phyloP scores from a whole-genome alignment of 192 early-diverging fungal genomes.

The Rhizoclosmatium globosum region DNA sequence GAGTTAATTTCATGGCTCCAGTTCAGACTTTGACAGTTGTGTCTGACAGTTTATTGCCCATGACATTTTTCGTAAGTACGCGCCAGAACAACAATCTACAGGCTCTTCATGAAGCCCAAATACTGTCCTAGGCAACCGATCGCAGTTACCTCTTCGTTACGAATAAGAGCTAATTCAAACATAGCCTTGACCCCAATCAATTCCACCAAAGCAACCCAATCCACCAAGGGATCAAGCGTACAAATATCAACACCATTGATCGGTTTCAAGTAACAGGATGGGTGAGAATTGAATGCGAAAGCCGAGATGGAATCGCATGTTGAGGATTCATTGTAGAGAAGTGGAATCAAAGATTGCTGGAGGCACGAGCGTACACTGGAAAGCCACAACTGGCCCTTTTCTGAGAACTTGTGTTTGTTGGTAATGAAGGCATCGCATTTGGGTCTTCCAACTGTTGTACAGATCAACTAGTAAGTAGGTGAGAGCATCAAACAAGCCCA shows the following conservation, averaged over 20 bases:
- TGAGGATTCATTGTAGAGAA: neutral
- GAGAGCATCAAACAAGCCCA: too few relatives aligned
- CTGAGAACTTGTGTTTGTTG: neutral
- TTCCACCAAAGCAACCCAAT: conserved; percentile 17
- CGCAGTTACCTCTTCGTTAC: neutral
- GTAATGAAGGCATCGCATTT: conserved; percentile 4
- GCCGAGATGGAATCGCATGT: conserved; percentile 1
- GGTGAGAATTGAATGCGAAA: conserved; percentile 15
- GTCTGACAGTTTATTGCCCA: too few relatives aligned
- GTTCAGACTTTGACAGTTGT: too few relatives aligned
- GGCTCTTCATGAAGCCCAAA: too few relatives aligned
- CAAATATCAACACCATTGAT: neutral
- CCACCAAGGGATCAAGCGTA: conserved; percentile 5
- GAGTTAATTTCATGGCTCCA: too few relatives aligned
- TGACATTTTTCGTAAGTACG: too few relatives aligned
- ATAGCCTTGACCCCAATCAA: conserved; percentile 16
- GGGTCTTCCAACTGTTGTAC: neutral
- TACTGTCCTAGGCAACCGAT: neutral
- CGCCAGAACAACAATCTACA: too few relatives aligned
- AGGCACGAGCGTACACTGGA: conserved; percentile 4
- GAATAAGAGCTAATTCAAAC: neutral
- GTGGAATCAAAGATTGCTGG: conserved; percentile 3
- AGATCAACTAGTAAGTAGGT: neutral
- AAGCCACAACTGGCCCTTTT: conserved; percentile 12
- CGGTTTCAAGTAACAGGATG: neutral